A percentile compares a stretch with the other conserved stretches of the same genome.
These are phyloP conservation scores for Colletotrichum neosansevieriae DNA, from an alignment of 2,329 filamentous ascomycete species.

Conservation along the genomic window DNA sequence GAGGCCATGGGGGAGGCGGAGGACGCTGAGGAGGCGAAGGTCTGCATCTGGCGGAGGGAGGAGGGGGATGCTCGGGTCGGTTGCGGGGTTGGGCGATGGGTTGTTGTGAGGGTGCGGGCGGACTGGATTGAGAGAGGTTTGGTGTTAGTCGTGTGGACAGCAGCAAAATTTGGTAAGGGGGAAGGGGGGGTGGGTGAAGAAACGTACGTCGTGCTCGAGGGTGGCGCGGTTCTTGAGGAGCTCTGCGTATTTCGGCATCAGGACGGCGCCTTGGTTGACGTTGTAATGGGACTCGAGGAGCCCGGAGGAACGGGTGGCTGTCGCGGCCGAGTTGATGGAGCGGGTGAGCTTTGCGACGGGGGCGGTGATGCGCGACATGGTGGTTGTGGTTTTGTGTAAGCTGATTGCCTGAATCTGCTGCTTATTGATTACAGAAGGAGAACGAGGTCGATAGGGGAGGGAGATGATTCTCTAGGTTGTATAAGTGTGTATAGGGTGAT, in stretches of 20 bases:
- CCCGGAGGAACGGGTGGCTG: slow-evolving; percentile 48
- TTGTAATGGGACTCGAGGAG: slow-evolving; percentile 48
- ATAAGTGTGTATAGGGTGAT: neutral
- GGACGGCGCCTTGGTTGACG: slow-evolving; percentile 50
- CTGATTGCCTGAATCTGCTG: slow-evolving; percentile 10
- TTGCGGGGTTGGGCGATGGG: slow-evolving; percentile 61
- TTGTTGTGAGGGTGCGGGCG: slow-evolving; percentile 58
- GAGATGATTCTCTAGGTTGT: neutral
- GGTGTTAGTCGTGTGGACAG: slow-evolving; percentile 36
- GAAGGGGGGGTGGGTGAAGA: neutral
- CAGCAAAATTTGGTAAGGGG: neutral
- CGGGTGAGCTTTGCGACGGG: slow-evolving; percentile 63
- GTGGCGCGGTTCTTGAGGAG: slow-evolving; percentile 52
- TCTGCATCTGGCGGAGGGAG: slow-evolving; percentile 70
- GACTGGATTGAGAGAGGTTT: slow-evolving; percentile 42
- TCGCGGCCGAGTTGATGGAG: slow-evolving; percentile 57
- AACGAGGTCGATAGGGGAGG: neutral
- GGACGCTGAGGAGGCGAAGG: slow-evolving; percentile 62
- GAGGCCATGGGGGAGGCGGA: slow-evolving; percentile 50
- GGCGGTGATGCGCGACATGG: slow-evolving; percentile 64
- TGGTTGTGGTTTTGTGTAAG: slow-evolving; percentile 18
- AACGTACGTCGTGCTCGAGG: slow-evolving; percentile 57
- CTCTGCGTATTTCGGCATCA: slow-evolving; percentile 63
- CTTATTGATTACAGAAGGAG: slow-evolving; percentile 22
- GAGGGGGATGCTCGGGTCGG: slow-evolving; percentile 51